Evolutionary conservation across 129 eudicot genomes (phyloP).

Genomic region (Gnaphalium uliginosum): DNA sequence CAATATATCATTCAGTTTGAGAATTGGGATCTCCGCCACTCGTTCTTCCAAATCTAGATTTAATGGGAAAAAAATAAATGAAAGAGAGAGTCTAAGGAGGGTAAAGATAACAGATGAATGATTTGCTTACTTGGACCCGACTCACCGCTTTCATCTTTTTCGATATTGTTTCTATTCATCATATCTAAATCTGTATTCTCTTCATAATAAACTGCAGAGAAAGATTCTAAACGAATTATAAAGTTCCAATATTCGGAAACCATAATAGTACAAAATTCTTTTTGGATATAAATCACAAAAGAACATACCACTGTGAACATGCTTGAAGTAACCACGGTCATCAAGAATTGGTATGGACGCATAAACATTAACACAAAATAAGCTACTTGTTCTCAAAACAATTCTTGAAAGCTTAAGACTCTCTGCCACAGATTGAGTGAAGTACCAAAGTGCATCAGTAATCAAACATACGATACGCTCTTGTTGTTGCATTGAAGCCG

Average conservation of each 20-base stretch:
- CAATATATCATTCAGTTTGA: conserved; percentile 31
- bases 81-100: neutral
- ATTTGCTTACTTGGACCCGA: conserved; percentile 7
- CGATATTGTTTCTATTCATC: neutral
- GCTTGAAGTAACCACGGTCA: conserved; percentile 40
- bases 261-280: neutral
- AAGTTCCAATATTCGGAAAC: neutral
- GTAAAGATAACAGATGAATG: neutral
- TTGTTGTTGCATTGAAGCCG: conserved; percentile 6
- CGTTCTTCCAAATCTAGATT: conserved; percentile 21
- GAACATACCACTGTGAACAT: conserved; percentile 13
- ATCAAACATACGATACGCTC: conserved; percentile 53
- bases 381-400: conserved; percentile 49
- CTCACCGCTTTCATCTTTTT: conserved; percentile 3
- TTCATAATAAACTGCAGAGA: conserved; percentile 20
- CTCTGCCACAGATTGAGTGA: conserved; percentile 47
- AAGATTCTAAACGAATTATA: conserved; percentile 7
- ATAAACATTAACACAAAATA: conserved; percentile 34
- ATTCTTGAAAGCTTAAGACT: conserved; percentile 44
- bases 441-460: conserved; percentile 55
- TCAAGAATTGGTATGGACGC: conserved; percentile 35
- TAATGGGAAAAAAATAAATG: neutral
- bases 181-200: conserved; percentile 7
- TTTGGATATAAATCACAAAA: neutral
- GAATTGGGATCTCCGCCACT: conserved; percentile 18